Conservation (phyloP, 2,329 filamentous ascomycete species). For the Biscogniauxia marginata region DNA sequence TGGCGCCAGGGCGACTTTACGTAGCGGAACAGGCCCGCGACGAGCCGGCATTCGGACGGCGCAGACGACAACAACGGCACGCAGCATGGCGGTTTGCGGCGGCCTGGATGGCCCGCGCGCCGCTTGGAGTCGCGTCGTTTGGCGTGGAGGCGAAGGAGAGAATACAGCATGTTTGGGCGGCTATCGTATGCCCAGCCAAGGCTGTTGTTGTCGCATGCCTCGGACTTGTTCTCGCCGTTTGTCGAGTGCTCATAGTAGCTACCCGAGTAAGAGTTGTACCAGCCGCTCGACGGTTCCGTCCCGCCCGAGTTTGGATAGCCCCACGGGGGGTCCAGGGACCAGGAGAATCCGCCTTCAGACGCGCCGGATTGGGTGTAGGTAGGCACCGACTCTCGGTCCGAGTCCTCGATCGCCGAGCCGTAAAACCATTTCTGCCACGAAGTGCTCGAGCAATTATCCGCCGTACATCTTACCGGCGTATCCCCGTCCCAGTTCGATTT, state of each 20-base stretch:
- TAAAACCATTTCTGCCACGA: conserved; percentile 26
- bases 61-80: no score
- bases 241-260: conserved; percentile 11
- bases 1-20: conserved; percentile 7
- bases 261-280: conserved; percentile 5
- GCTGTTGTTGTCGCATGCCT: conserved; percentile 4
- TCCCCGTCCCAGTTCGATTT: conserved; percentile 5
- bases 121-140: neutral
- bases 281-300: conserved; percentile 10
- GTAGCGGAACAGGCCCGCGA: conserved; percentile 6
- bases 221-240: conserved; percentile 12
- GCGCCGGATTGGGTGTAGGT: conserved; percentile 24
- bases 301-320: conserved; percentile 13
- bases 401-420: conserved; percentile 16
- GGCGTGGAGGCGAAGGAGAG: neutral
- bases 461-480: conserved; percentile 12
- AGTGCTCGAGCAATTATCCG: conserved; percentile 14
- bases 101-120: neutral
- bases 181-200: neutral
- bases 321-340: conserved; percentile 7
- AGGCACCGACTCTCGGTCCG: conserved; percentile 9
- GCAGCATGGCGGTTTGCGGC: neutral
- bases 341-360: conserved; percentile 26
- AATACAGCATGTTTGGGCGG: neutral
- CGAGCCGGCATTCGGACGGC: conserved; percentile 3